Base-by-base conservation (phyloP, 1,284 basidiomycete genomes). In the Moesziomyces parantarcticus region DNA sequence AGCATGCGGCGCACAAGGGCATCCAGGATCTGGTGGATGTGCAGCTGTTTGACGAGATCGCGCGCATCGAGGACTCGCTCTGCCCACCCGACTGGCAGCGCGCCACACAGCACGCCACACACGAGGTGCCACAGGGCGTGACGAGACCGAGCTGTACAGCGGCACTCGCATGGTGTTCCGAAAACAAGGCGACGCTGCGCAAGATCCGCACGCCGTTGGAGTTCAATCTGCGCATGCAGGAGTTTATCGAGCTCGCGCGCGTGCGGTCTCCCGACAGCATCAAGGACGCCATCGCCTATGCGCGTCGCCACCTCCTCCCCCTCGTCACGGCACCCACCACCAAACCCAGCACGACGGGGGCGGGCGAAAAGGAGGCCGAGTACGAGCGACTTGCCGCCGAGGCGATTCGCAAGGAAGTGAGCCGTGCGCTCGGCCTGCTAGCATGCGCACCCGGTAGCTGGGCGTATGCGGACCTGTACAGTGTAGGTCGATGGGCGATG, bases 161-260 rank as follows among this genome's bases (percentile, higher is more conserved):
- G 83, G 96, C 95, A 6, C 86, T 99, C 44, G 88, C 89, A 16
- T 99, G 96, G 96, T 98, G 95, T 78, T 93, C 89, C 62, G 97
- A 99, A 87, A 97, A 99, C 85, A 92, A 96, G 84, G 89, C 90
- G 29, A 91, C 92, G 9, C 87, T 99, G 58, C 90, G 93, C 62
- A 98, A 97, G 86, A 89, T 91, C 79, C 94, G 92, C 87, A 76
- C 55, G 5, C 66, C 93, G 16, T 88, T 99, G 45, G 97, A 99
- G 86, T 97, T 98, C 84, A 92, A 95, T 63, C 88, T 99, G 29
- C 89, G 97, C 21, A 86, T 97, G 46, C 97, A 99, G 85, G 94
- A 98, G 85, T 98, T 92, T 83, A 93, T 99, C 77, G 97, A 99
- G 84, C 87, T 98, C 88, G 61, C 63, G 0, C 50, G 78, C 9